phyloP scores from a whole-genome alignment of 2,329 filamentous ascomycete genomes.

The Fusarium phyllophilum region DNA sequence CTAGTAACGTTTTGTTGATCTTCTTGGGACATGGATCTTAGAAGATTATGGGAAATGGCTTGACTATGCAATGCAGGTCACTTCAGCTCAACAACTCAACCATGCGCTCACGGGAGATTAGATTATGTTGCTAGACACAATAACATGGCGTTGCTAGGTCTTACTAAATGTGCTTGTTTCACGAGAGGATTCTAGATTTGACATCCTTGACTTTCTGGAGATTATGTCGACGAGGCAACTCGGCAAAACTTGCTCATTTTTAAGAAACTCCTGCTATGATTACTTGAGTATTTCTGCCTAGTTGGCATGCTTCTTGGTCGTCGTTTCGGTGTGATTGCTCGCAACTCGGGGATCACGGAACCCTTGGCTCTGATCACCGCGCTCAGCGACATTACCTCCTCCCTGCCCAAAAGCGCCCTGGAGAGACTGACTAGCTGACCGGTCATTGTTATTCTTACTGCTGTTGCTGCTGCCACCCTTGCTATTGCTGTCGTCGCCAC shows the following conservation, averaged over 20 bases:
- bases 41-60: background rate
- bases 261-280: slow-evolving; percentile 20
- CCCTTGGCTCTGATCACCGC: slow-evolving; percentile 14
- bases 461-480: background rate
- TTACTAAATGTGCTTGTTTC: background rate
- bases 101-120: slow-evolving; percentile 29
- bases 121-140: background rate
- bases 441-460: background rate
- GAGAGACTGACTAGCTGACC: background rate
- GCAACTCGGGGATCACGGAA: slow-evolving; percentile 25
- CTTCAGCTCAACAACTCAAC: slow-evolving; percentile 22
- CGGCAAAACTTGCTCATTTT: background rate
- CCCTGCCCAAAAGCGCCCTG: slow-evolving; percentile 21
- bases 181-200: background rate
- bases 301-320: slow-evolving; percentile 12
- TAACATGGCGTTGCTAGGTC: background rate
- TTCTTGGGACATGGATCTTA: background rate
- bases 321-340: slow-evolving; percentile 28
- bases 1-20: background rate
- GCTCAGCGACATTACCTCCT: slow-evolving; percentile 17
- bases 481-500: background rate
- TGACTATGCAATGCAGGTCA: background rate
- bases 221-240: background rate
- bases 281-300: background rate
- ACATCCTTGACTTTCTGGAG: background rate